Conservation (phyloP, 176 grass and related monocot species). For the Zoysia japonica region DNA sequence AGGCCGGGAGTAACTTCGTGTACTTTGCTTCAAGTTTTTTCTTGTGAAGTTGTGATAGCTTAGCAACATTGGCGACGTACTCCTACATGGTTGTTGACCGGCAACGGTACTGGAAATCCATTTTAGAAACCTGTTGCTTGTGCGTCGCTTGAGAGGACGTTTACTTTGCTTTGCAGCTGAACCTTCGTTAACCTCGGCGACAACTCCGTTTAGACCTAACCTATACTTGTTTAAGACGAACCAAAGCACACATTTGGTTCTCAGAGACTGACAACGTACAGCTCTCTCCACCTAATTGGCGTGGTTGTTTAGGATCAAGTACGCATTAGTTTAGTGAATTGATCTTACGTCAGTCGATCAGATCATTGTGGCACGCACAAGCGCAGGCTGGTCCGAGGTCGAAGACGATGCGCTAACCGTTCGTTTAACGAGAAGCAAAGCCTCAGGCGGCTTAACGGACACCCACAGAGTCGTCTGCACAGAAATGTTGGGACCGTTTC, state of each 20-base stretch:
- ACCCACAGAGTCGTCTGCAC: not conserved
- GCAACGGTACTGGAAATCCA: conserved; percentile 32
- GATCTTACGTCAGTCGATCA: not conserved
- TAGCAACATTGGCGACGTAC: not conserved
- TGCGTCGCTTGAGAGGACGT: conserved; percentile 4
- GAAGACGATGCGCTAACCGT: not conserved
- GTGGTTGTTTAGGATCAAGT: conserved; percentile 8
- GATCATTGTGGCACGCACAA: conserved; percentile 7
- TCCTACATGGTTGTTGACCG: conserved; percentile 6
- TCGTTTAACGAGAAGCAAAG: not conserved
- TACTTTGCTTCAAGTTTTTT: conserved; percentile 5
- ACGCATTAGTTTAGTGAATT: not conserved
- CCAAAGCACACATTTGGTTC: not conserved
- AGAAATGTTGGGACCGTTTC: no score
- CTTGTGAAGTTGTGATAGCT: not conserved
- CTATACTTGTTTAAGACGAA: conserved; percentile 10
- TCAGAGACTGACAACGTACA: not conserved
- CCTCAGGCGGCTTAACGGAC: not conserved
- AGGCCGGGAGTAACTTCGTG: not conserved
- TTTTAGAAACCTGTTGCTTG: not conserved
- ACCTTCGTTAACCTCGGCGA: not conserved
- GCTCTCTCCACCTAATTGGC: not conserved
- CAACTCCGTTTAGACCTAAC: not conserved
- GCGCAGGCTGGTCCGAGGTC: not conserved
- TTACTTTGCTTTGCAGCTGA: conserved; percentile 39